Conservation (phyloP, 1,284 basidiomycete genomes). For the Cutaneotrichosporon arboriforme region DNA sequence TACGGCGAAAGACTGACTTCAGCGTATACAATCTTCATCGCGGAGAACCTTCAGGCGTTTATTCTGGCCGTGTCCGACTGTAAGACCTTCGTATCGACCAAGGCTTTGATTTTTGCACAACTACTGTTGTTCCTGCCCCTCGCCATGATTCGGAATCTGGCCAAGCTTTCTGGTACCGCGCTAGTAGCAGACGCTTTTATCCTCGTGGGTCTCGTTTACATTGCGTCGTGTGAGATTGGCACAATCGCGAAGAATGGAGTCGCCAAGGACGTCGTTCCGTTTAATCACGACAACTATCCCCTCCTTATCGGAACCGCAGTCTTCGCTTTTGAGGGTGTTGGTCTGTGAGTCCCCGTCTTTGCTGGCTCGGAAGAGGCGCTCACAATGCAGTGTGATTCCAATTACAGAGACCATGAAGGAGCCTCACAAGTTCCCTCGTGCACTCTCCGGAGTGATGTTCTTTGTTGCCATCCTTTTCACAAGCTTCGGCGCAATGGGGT, state of each 20-base stretch:
- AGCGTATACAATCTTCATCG: conserved; percentile 94
- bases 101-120: conserved; percentile 78
- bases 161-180: conserved; percentile 87
- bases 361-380: not conserved
- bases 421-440: conserved; percentile 84
- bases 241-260: conserved; percentile 64
- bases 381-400: conserved; percentile 68
- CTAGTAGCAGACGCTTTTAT: conserved; percentile 95
- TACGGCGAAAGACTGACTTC: conserved; percentile 28
- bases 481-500: conserved; percentile 80
- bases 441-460: conserved; percentile 85
- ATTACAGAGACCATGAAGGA: conserved; percentile 94
- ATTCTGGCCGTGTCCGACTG: conserved; percentile 79
- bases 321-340: conserved; percentile 97
- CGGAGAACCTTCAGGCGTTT: conserved; percentile 85
- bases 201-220: conserved; percentile 78
- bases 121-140: conserved; percentile 80
- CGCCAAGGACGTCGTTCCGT: conserved; percentile 70
- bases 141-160: conserved; percentile 78
- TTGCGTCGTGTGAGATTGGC: conserved; percentile 71
- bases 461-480: conserved; percentile 68
- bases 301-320: conserved; percentile 94
- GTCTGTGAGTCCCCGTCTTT: conserved; percentile 76
- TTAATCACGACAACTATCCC: conserved; percentile 85
- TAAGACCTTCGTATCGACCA: conserved; percentile 61